Evolutionary conservation across 495 filamentous ascomycete species (phyloP), one percentile per base, ranked within the genome.

Genomic region (Oidiodendron maius): DNA sequence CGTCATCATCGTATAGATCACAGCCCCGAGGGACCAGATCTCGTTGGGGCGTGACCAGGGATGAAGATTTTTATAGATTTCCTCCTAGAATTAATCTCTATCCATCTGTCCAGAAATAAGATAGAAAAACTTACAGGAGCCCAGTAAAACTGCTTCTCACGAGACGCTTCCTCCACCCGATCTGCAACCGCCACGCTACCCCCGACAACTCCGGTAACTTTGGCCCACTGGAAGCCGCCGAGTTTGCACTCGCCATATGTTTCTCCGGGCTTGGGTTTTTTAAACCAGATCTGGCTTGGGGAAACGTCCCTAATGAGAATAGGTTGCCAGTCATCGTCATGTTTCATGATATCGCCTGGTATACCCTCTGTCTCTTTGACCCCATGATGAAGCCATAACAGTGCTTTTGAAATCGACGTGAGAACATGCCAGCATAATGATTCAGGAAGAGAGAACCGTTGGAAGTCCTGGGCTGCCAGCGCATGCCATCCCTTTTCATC

Each of bases 171-270:
- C 6, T 57, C 48, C 9, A 43, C 22, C 21, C 30, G 47, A 10
- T 16, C 6, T 9, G 38, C 45, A 17, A 43, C 16, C 5, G 56
- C 56, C 0, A 53, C 24, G 12, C 6, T 23, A 10, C 36, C 47
- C 5, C 44, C 44, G 11, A 63, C 50, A 48, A 59, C 64, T 17
- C 60, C 64, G 25, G 59, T 60, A 16, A 72, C 60, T 21, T 53
- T 60, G 10, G 67, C 56, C 3, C 41, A 47, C 15, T 48, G 40
- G 35, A 72, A 74, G 15, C 68, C 63, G 21, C 72, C 72, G 39
- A 77, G 44, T 60, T 74, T 76, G 43, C 71, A 73, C 3, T 46
- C 36, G 1, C 71, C 72, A 36, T 75, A 76, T 42, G 63, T 70
- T 60, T 77, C 72, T 2, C 44, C 46, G 12, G 67, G 67, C n/a